A percentile compares a stretch with the other conserved stretches of the same genome.
phyloP scores from a whole-genome alignment of 495 filamentous ascomycete species.

The Bacidia gigantensis region DNA sequence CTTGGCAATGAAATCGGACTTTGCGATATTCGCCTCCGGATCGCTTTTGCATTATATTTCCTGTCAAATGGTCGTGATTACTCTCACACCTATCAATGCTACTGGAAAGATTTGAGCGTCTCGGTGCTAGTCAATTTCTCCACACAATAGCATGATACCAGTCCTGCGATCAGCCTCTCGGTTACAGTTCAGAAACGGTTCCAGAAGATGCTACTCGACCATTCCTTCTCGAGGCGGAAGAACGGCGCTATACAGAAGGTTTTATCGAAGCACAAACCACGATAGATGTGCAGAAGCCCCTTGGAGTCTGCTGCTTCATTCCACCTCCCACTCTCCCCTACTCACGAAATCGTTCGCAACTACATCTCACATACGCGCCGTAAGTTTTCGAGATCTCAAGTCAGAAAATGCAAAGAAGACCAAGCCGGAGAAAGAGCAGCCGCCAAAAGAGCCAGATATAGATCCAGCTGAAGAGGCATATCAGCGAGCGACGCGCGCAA shows the following conservation, averaged over 20 bases:
- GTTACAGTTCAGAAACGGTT: neutral
- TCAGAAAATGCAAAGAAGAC: slow-evolving; percentile 16
- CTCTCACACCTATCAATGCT: no score
- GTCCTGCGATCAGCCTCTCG: slow-evolving; percentile 3
- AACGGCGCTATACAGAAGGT: slow-evolving; percentile 44
- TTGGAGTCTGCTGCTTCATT: neutral
- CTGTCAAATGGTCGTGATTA: neutral
- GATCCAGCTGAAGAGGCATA: slow-evolving; percentile 19
- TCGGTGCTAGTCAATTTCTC: no score
- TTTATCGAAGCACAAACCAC: slow-evolving; percentile 19
- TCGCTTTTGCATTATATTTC: neutral
- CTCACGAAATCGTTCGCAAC: slow-evolving; percentile 25
- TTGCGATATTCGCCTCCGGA: neutral
- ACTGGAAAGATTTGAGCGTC: no score
- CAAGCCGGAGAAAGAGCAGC: slow-evolving; percentile 11
- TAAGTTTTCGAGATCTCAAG: slow-evolving; percentile 21
- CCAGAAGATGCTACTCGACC: slow-evolving; percentile 7
- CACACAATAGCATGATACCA: slow-evolving; percentile 12
- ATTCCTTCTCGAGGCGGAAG: slow-evolving; percentile 31
- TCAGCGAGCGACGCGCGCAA: slow-evolving; percentile 10
- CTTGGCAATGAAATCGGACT: neutral
- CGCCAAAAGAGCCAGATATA: slow-evolving; percentile 25
- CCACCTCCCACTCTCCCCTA: neutral
- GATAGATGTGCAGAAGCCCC: neutral
- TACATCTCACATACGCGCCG: slow-evolving; percentile 26